Evolutionary conservation across 176 grass and related monocot genomes (phyloP), one percentile per base, ranked within the genome.

Genomic region (Eragrostis nindensis): DNA sequence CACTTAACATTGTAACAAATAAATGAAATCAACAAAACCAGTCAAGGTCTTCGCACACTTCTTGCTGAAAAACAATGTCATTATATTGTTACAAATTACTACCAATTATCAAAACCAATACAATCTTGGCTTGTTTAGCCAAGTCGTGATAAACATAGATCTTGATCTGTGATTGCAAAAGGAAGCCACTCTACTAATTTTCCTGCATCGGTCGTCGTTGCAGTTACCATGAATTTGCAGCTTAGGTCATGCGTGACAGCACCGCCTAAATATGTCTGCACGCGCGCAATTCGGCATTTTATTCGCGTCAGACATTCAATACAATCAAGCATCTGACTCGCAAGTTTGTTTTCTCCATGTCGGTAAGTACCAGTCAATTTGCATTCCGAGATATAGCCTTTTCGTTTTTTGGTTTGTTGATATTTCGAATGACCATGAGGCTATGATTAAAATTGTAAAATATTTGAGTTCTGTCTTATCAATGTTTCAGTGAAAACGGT

Each of bases 141-240:
- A 47, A 66, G 62, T 53, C 46, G 27, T 43, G 54, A 60, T 52
- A 60, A 75, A 57, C 19, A 8, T 17, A 59, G 52, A 70, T 70
- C 50, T 80, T 15, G 16, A 13, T 43, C 39, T 42, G 48, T 54
- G 50, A 53, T 42, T 21, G 6, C 19, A 50, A 6, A 29, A 56
- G 24, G n/a, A 24, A 30, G 22, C 6, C 26, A 9, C 3, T 0
- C 26, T 6, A n/a, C n/a, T 21, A 14, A 26, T 12, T 64, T 48
- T 77, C 32, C 32, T 36, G 32, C 32, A 36, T 1, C 32, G 32
- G 4, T 36, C 32, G 32, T 36, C 32, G 2, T 36, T 36, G 32
- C 32, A 36, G 32, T 2, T 36, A 36, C 32, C 10, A 15, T 63
- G 62, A 64, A 59, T 60, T 17, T 60, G 40, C 24, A 46, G 24